These are phyloP conservation scores for Physcomitrium patens DNA, from an alignment of 225 moss, liverwort and hornwort species.

Conservation along the genomic window DNA sequence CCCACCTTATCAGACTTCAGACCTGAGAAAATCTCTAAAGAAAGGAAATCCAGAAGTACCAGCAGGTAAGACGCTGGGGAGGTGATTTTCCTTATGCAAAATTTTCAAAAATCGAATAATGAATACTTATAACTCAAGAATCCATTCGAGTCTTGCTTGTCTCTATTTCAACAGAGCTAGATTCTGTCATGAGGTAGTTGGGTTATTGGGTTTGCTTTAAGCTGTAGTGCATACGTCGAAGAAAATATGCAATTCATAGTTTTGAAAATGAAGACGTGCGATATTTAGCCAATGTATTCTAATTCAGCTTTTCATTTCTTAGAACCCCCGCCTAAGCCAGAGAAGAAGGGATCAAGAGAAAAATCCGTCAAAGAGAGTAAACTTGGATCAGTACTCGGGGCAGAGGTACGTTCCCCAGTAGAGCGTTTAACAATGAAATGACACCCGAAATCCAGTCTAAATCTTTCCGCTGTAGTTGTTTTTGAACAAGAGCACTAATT, in stretches of 20 bases:
- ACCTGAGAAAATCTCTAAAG: constrained; percentile 9
- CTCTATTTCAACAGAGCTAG: background rate
- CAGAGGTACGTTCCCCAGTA: constrained; percentile 24
- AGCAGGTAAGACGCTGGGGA: background rate
- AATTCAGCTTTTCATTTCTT: background rate
- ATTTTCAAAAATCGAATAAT: background rate
- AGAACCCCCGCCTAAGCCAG: constrained; percentile 11
- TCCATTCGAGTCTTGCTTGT: background rate
- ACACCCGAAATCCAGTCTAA: background rate
- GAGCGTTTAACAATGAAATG: background rate
- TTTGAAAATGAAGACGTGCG: background rate
- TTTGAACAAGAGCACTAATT: background rate
- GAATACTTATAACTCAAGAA: background rate
- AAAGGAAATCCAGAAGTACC: constrained; percentile 16
- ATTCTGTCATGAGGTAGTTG: background rate
- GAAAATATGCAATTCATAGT: background rate
- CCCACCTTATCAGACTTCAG: constrained; percentile 24
- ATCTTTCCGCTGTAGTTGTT: background rate
- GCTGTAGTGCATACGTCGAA: background rate
- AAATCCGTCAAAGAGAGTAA: constrained; percentile 41
- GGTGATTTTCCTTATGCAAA: too few species aligned
- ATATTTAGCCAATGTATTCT: background rate
- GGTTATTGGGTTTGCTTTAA: background rate
- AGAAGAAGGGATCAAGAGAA: constrained; percentile 18
- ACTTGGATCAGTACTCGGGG: constrained; percentile 16